Base-by-base conservation (phyloP, 2,329 filamentous ascomycete species). In the Aplosporella prunicola region DNA sequence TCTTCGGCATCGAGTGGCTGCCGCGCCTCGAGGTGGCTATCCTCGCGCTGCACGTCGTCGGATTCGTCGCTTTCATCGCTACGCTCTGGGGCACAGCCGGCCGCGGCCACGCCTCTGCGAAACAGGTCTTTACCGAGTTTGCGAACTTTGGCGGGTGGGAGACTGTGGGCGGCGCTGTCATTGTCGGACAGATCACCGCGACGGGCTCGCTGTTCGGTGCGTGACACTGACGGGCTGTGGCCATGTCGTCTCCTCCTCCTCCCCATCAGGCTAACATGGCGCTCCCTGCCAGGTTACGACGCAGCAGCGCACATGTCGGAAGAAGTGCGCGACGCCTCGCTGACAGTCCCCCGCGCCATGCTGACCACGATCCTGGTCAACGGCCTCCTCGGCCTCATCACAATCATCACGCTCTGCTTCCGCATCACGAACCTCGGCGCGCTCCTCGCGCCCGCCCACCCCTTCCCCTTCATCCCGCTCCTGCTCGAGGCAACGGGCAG, bases 31-130 rank as follows among this genome's bases (percentile, higher is more conserved):
- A 61, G 43, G 53, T 53, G 7, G 48, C 58, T n/a, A 46, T 60
- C 25, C 45, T 58, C 2, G 50, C 56, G 36, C 43, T 66, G 15
- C 63, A 68, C 42, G 51, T 67, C 9, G 55, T 63, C 30, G 63
- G 55, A 11, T 68, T 66, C 52, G 51, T 67, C 41, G 55, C 56
- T 16, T 57, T 66, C 39, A 53, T 66, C 24, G 53, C 63, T 20
- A 51, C 59, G 10, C 48, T 61, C 26, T 58, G 56, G 55, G 52
- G 53, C 2, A 43, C 60, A 14, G 35, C 60, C 47, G 51, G 51
- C 35, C 43, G 50, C 20, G 51, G 51, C 35, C 43, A 50, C 20
- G 44, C 47, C 4, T 44, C 52, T 0, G 50, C 53, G 5, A 48
- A 53, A 26, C 48, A 44, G 5, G 52, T 51, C 9, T 60, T 60